Base-by-base conservation (phyloP, 108 stramenopile species). In the Epipyxis sp. region DNA sequence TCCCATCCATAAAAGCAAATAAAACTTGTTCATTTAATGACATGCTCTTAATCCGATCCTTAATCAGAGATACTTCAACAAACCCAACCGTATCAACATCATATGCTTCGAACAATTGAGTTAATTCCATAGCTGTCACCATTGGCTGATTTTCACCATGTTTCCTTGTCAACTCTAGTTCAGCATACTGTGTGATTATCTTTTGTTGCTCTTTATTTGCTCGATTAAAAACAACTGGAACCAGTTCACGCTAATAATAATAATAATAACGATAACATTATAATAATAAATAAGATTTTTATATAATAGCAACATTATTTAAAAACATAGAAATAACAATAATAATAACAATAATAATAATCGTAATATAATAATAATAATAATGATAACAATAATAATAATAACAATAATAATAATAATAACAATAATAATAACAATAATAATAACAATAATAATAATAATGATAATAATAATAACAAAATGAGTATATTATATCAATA, bases 121-220 rank as follows among this genome's bases (percentile, higher is more conserved):
- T 42, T 6, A 74, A 25, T 10, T 74, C 71, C 41, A 42, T 20
- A 10, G 29, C 32, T 3, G 44, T 74, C 50, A 74, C 61, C 13
- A 3, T 3, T 25, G 50, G 50, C 13, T 43, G 10, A 10, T 16
- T 74, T 74, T 74, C 71, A 29, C n/a, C 43, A 39, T n/a, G 40
- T 37, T 74, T 74, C 71, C 43, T 74, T 3, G 71, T 54, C 50
- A 74, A 54, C 35, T 74, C 71, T 10, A 57, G 3, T 25, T 74
- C 71, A 6, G 27, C 10, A 39, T 30, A 74, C 6, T 6, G n/a
- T 13, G 43, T 46, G 50, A 74, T 74, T 3, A 34, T 3, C 3
- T 25, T 3, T 39, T 74, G 71, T 37, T 54, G 46, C 13, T 27
- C 71, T 3, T 42, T 13, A 34, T 16, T 13, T 37, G 71, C 71